Evolutionary conservation across 2,329 filamentous ascomycete genomes (phyloP), one percentile per base, ranked within the genome.

Genomic region (Cyphellophora europaea): DNA sequence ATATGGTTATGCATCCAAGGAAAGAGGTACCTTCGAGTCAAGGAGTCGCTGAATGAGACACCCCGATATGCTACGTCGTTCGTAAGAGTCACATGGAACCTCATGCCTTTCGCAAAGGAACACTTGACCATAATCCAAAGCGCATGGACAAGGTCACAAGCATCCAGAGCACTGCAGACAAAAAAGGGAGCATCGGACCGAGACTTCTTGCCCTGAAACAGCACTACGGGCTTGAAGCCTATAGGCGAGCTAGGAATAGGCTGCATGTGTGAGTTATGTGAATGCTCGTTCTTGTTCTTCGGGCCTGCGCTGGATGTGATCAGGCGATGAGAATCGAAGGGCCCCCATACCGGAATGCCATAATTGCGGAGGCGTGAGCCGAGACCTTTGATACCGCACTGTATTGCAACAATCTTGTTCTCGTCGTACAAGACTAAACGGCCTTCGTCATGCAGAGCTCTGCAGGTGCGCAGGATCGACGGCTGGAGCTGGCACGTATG

Each of bases 111-210:
- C 5, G 40, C 38, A 35, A 43, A 45, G 8, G 43, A 30, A 27
- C 37, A 39, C 28, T 41, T 42, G 33, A 39, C 31, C 31, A 45
- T 39, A 23, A 45, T 43, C 43, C 43, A 45, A 3, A 45, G 38
- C 5, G 43, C 43, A 33, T 43, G 40, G 23, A 41, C 28, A 16
- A 45, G 40, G 27, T 41, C 36, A 6, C 30, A 33, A 2, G 37
- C 25, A 21, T 45, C 43, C 18, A 27, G 35, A 23, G 37, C 33
- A 33, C 41, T 43, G 38, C 38, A 40, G 5, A 45, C 27, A 32
- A 43, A 45, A 17, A 43, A 41, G 11, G 43, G 40, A 11, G 38
- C 35, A 14, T 35, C 28, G 11, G 27, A 18, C 28, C 36, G 41
- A 17, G 31, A 33, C 14, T 32, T 45, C 13, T 25, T 15, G 17